Evolutionary conservation across 371 early-diverging fungal species (phyloP), one percentile per base, ranked within the genome.

Genomic region (Zychaea mexicana): DNA sequence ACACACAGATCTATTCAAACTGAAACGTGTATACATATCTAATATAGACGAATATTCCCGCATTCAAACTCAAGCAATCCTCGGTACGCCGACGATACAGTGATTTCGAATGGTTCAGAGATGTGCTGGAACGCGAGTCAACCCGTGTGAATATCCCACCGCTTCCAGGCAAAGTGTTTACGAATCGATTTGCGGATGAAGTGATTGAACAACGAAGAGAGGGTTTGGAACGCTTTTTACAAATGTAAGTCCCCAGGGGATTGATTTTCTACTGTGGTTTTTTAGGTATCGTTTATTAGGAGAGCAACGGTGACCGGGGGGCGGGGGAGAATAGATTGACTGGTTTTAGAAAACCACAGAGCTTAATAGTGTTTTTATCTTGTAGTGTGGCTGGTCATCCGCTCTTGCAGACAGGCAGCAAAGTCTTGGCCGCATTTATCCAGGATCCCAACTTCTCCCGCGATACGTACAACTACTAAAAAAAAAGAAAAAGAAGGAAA

Each of bases 71-170:
- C 62, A 90, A 88, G 66, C 72, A 85, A 21, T 94, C 94, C 7
- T 73, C 82, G 22, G 98, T 98, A 28, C 89, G 98, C 32, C 83
- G 99, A 69, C 86, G 99, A 58, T 98, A 97, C 81, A 93, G 94
- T 73, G 99, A 98, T 69, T 98, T 98, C 75, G 99, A 97, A 76
- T 98, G 97, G 98, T 94, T 97, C 78, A 80, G 94, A 58, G 96
- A 97, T 73, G 91, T 90, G 26, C 82, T 98, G 63, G 96, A 96
- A 76, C 84, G 94, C 21, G 98, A 98, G 73, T 89, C 90, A 17
- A 78, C 85, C 53, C 87, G 95, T 66, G 98, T 98, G 58, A 96
- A 94, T 72, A 94, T 98, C 38, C 99, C 99, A 49, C 86, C 91
- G 31, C 85, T 98, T 39, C 99, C 99, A 9, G 97, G 97, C 47